A percentile compares a stretch with the other conserved stretches of the same genome.
Evolutionary conservation across 2,329 filamentous ascomycete genomes (phyloP).

Genomic region (Colletotrichum limetticola): DNA sequence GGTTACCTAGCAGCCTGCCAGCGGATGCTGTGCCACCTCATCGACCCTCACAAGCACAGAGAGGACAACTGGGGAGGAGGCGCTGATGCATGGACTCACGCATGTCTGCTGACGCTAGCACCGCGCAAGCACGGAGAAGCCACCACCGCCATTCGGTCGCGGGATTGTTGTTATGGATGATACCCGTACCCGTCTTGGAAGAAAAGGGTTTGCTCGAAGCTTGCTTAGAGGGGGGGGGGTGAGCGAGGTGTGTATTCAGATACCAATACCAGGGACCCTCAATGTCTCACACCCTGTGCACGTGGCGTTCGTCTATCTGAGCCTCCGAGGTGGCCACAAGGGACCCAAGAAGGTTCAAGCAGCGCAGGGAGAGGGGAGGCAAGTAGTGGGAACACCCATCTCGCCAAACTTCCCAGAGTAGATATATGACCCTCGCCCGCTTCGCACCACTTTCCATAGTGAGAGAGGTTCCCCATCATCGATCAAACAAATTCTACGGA

Average conservation of each 20-base stretch:
- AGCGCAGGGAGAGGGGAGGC: background rate
- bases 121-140: slow-evolving; percentile 21
- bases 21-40: background rate
- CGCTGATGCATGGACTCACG: background rate
- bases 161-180: background rate
- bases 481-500: background rate
- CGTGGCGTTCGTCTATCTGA: slow-evolving; percentile 31
- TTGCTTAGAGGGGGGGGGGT: background rate
- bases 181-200: background rate
- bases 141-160: background rate
- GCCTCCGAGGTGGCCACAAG: slow-evolving; percentile 7
- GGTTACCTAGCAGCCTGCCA: slow-evolving; percentile 6
- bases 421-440: slow-evolving; percentile 21
- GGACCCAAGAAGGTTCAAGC: slow-evolving; percentile 11
- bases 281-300: slow-evolving; percentile 12
- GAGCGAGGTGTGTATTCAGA: background rate
- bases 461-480: background rate
- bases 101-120: slow-evolving; percentile 20
- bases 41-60: too few relatives aligned
- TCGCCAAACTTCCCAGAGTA: background rate
- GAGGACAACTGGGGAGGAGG: background rate
- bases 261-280: background rate
- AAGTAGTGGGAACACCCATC: slow-evolving; percentile 5
- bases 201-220: background rate
- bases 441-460: slow-evolving; percentile 11